Evolutionary conservation across 805 yeast species (phyloP).

Genomic region (Wickerhamiella occidentalis): DNA sequence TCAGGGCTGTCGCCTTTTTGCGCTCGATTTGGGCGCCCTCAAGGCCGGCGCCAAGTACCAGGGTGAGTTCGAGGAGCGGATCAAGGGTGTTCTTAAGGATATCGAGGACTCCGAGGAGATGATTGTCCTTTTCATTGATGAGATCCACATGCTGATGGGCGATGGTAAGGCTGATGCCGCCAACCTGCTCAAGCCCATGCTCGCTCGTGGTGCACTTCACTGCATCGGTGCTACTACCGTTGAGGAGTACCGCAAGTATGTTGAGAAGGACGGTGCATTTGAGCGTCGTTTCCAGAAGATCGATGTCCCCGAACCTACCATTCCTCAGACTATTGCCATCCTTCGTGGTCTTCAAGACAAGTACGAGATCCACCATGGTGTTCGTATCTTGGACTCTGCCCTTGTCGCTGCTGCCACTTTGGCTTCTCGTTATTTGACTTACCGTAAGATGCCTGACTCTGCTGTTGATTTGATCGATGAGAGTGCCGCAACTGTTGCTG

Average conservation of each 20-base stretch:
- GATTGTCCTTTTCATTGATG: conserved; percentile 89
- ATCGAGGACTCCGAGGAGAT: conserved; percentile 76
- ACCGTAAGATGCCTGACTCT: conserved; percentile 91
- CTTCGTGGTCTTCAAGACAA: conserved; percentile 91
- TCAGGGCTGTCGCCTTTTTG: conserved; percentile 66
- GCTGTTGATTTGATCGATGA: conserved; percentile 96
- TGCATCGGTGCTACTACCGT: conserved; percentile 98
- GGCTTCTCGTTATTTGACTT: conserved; percentile 88
- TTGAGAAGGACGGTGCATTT: conserved; percentile 96
- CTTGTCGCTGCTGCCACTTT: conserved; percentile 87
- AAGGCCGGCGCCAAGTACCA: conserved; percentile 98
- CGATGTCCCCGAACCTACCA: conserved; percentile 88
- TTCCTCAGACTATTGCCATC: conserved; percentile 87
- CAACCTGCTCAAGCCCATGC: conserved; percentile 88
- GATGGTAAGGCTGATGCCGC: conserved; percentile 98
- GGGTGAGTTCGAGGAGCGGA: conserved; percentile 97
- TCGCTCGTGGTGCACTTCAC: conserved; percentile 91
- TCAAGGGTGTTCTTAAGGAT: conserved; percentile 91
- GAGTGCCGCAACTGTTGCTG: conserved; percentile 94
- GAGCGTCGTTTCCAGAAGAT: conserved; percentile 97
- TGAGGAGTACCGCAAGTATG: conserved; percentile 81
- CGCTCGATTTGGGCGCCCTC: conserved; percentile 88
- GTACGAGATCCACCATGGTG: conserved; percentile 96
- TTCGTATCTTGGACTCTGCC: conserved; percentile 87
- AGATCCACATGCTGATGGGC: conserved; percentile 99